phyloP scores from a whole-genome alignment of 345 rosid species.

The Bruguiera gymnorhiza region DNA sequence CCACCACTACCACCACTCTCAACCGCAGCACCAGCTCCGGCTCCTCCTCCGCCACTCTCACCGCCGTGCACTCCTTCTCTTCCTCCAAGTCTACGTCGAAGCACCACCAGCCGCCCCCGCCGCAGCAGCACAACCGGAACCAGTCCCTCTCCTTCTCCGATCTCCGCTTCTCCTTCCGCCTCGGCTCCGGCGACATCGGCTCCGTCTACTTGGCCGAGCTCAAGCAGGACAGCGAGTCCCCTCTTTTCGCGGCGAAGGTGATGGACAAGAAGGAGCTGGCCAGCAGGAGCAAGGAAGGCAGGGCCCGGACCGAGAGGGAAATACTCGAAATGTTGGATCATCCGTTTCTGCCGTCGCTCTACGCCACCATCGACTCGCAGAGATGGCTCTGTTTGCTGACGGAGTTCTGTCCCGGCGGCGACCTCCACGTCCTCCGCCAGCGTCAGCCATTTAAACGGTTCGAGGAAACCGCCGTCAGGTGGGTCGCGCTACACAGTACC shows the following conservation, averaged over 20 bases:
- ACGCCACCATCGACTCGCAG: slow-evolving; percentile 66
- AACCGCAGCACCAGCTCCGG: slow-evolving; percentile 76
- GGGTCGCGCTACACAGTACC: background rate
- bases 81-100: slow-evolving; percentile 16
- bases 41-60: slow-evolving; percentile 64
- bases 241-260: slow-evolving; percentile 67
- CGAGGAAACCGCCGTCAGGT: slow-evolving; percentile 88
- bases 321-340: slow-evolving; percentile 80
- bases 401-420: slow-evolving; percentile 97
- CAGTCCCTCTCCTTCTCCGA: slow-evolving; percentile 59
- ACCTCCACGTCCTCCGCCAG: slow-evolving; percentile 95
- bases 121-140: background rate
- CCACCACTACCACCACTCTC: slow-evolving; percentile 50
- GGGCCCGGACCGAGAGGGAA: slow-evolving; percentile 82
- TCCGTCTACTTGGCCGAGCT: slow-evolving; percentile 79
- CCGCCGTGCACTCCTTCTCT: slow-evolving; percentile 39
- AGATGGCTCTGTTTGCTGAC: slow-evolving; percentile 84
- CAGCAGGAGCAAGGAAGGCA: slow-evolving; percentile 70
- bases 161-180: slow-evolving; percentile 70
- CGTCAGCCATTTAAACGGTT: slow-evolving; percentile 72
- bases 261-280: slow-evolving; percentile 93
- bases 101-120: too few relatives aligned
- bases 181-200: slow-evolving; percentile 94
- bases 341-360: slow-evolving; percentile 79
- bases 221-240: slow-evolving; percentile 23